phyloP scores from a whole-genome alignment of 2,329 filamentous ascomycete species.

The Epichloe uncinata region DNA sequence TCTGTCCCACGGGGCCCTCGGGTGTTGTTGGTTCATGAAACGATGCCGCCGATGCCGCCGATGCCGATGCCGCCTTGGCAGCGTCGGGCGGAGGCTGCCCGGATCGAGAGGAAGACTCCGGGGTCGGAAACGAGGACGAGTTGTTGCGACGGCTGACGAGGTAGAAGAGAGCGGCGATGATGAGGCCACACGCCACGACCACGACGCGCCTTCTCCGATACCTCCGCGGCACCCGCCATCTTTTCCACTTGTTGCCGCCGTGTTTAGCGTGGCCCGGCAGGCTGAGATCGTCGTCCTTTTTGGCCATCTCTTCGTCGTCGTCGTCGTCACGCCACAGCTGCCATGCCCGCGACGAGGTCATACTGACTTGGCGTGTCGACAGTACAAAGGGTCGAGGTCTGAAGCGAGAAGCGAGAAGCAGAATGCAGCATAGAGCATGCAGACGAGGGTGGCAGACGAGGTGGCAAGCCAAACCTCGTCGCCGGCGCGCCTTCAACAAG shows the following conservation, averaged over 20 bases:
- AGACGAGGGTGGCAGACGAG: no score
- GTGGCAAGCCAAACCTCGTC: no score
- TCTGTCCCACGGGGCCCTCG: neutral
- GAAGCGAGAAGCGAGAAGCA: neutral
- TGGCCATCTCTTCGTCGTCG: conserved; percentile 40
- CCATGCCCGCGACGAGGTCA: conserved; percentile 4
- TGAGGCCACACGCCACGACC: conserved; percentile 29
- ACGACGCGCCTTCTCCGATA: conserved; percentile 40
- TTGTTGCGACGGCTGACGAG: conserved; percentile 10
- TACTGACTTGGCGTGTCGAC: neutral
- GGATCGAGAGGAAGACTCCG: no score
- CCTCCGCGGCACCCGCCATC: conserved; percentile 32
- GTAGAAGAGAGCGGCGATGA: conserved; percentile 43
- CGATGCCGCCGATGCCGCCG: no score
- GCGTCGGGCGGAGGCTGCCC: neutral
- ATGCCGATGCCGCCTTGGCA: neutral
- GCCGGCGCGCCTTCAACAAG: no score
- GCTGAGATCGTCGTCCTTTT: conserved; percentile 46
- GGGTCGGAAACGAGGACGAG: conserved; percentile 12
- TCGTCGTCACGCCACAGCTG: conserved; percentile 28
- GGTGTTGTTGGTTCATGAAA: neutral
- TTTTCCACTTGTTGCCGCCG: conserved; percentile 24
- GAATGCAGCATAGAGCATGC: no score
- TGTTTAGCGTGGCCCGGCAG: conserved; percentile 11
- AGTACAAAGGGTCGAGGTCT: no score